These are phyloP conservation scores for Coemansia guatemalensis DNA, from an alignment of 192 early-diverging fungal genomes.

Conservation along the genomic window DNA sequence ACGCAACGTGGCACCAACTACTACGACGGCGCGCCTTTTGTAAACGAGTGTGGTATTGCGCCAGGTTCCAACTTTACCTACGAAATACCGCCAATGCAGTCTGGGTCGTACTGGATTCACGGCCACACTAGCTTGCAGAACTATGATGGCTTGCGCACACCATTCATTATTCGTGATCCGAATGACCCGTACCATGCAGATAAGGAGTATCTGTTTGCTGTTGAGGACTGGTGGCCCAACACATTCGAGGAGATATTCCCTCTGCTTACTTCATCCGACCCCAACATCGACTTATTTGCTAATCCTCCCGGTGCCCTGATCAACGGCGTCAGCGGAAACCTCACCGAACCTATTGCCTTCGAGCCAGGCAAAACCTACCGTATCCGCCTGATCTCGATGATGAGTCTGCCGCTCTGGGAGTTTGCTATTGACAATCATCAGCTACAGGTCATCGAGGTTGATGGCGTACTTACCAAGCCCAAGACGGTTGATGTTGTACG, in stretches of 20 bases:
- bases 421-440: constrained; percentile 77
- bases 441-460: constrained; percentile 74
- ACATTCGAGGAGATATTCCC: constrained; percentile 54
- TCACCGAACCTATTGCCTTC: constrained; percentile 57
- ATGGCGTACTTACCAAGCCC: constrained; percentile 66
- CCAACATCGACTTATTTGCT: constrained; percentile 38
- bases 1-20: constrained; percentile 66
- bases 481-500: constrained; percentile 56
- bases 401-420: constrained; percentile 66
- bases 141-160: constrained; percentile 73
- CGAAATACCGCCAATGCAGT: constrained; percentile 59
- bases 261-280: constrained; percentile 56
- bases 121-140: constrained; percentile 69
- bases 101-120: constrained; percentile 63
- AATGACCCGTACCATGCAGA: constrained; percentile 58
- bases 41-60: constrained; percentile 77
- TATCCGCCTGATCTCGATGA: constrained; percentile 77
- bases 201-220: constrained; percentile 59
- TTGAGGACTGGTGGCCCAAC: constrained; percentile 68
- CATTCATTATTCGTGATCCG: constrained; percentile 67
- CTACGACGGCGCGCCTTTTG: constrained; percentile 65
- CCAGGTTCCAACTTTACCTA: constrained; percentile 67
- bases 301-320: constrained; percentile 66
- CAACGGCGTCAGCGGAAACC: constrained; percentile 50
- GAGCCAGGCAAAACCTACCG: constrained; percentile 77